Evolutionary conservation across 306 rosid genomes (phyloP), one percentile per base, ranked within the genome.

Genomic region (Quercus alba): DNA sequence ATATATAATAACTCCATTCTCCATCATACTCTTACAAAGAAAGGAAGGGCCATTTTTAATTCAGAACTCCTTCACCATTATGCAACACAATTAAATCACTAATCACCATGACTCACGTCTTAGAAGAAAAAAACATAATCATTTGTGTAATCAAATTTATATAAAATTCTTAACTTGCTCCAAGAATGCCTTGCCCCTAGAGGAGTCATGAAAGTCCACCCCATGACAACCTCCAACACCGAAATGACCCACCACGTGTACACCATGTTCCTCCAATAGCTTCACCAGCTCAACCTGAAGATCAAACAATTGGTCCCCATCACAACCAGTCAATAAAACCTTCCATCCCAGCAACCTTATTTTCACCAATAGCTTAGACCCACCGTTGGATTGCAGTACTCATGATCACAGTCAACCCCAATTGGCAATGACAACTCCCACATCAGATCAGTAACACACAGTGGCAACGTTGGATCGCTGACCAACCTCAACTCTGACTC

Each of bases 301-400:
- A 33, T 91, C 93, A 26, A 81, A 8, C 19, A 91, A 70, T 2
- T 87, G 96, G 63, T 91, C 93, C 49, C 93, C 97, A 19, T 64
- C 58, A 28, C 85, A 83, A 0, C 89, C 90, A 0, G 75, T 73
- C 19, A 86, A 80, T 71, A 90, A 44, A 0, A 88, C 81, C 25
- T 74, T 55, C 89, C 94, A 90, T 1, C 75, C 78, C 52, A 71
- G 67, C 72, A 26, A 51, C 61, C 13, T 13, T 25, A 91, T 79
- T 6, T 14, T 44, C 13, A 62, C 84, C 38, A 84, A 61, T 3
- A 20, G 28, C 25, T 1, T 4, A 0, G 72, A 68, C 13, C 78
- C 84, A 0, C 86, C 87, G 13, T 85, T 0, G 92, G 89, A 88
- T 89, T 86, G 30, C 84, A 76, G 75, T 81, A 89, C 84, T 80